Percentiles rank a stretch among this genome's conserved stretches.
These are phyloP conservation scores for Ciborinia camelliae DNA, from an alignment of 2,329 filamentous ascomycete species.

Conservation along the genomic window DNA sequence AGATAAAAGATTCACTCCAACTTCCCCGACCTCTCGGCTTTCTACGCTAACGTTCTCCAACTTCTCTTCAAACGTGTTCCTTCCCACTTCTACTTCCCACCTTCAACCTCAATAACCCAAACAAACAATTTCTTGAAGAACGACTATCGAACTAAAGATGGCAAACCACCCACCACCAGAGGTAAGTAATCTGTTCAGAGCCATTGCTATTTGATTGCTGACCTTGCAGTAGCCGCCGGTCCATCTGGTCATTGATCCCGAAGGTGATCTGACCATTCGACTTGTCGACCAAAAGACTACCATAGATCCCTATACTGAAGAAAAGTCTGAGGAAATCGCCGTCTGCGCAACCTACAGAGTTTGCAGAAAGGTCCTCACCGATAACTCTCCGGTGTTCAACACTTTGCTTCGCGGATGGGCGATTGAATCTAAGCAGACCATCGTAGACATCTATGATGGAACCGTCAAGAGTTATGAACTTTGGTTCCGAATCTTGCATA, in stretches of 20 bases:
- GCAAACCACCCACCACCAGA: not conserved
- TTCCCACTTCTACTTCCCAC: not conserved
- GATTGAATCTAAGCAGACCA: constrained; percentile 1
- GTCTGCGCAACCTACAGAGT: constrained; percentile 21
- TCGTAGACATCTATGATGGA: constrained; percentile 22
- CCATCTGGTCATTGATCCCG: not conserved
- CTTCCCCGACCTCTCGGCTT: not conserved
- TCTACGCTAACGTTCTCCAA: not conserved
- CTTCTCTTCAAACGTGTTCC: not conserved
- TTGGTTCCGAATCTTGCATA: constrained; percentile 25
- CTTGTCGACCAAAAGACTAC: not conserved
- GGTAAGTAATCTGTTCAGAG: not conserved
- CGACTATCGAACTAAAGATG: not conserved
- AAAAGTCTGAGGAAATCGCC: not conserved
- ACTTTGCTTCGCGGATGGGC: constrained; percentile 3
- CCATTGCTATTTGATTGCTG: not conserved
- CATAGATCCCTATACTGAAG: not conserved
- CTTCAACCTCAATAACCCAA: not conserved
- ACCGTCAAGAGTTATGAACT: constrained; percentile 21
- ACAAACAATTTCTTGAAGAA: not conserved
- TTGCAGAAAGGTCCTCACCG: constrained; percentile 10
- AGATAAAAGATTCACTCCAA: not conserved
- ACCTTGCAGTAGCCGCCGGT: not conserved
- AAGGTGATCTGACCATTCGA: not conserved
- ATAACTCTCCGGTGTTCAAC: constrained; percentile 19